These are phyloP conservation scores for Termitomyces sp. DNA, from an alignment of 768 basidiomycete species.

Conservation along the genomic window DNA sequence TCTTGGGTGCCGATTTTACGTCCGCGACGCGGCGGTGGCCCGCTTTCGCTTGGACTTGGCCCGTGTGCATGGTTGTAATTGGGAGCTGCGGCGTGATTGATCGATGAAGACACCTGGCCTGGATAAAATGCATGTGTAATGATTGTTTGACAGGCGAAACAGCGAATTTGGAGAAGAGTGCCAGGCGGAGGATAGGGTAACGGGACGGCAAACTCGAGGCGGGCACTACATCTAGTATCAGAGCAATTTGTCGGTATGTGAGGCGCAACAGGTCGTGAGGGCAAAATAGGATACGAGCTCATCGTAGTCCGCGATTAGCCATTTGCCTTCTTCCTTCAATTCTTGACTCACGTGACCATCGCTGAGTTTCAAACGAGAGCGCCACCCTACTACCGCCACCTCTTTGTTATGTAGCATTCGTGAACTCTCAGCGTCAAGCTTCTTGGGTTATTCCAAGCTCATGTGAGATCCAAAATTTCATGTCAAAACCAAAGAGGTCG, in stretches of 20 bases:
- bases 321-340: neutral
- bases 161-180: constrained; percentile 60
- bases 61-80: constrained; percentile 15
- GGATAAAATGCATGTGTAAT: constrained; percentile 66
- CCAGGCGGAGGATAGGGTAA: constrained; percentile 47
- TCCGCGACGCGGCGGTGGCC: constrained; percentile 35
- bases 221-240: constrained; percentile 39
- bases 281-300: constrained; percentile 46
- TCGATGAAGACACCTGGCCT: constrained; percentile 41
- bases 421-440: neutral
- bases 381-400: neutral
- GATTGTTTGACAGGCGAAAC: constrained; percentile 58
- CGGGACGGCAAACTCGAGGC: constrained; percentile 68
- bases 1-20: constrained; percentile 88
- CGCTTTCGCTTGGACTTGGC: constrained; percentile 17
- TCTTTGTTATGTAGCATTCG: no score
- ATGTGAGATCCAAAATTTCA: neutral
- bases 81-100: neutral
- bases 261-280: constrained; percentile 60
- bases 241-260: constrained; percentile 62
- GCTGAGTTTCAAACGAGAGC: neutral
- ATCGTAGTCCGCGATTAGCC: constrained; percentile 20
- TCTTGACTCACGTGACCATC: neutral
- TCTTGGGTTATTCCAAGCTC: neutral
- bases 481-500: neutral